phyloP scores from a whole-genome alignment of 163 green algal species.

The Volvox carteri region DNA sequence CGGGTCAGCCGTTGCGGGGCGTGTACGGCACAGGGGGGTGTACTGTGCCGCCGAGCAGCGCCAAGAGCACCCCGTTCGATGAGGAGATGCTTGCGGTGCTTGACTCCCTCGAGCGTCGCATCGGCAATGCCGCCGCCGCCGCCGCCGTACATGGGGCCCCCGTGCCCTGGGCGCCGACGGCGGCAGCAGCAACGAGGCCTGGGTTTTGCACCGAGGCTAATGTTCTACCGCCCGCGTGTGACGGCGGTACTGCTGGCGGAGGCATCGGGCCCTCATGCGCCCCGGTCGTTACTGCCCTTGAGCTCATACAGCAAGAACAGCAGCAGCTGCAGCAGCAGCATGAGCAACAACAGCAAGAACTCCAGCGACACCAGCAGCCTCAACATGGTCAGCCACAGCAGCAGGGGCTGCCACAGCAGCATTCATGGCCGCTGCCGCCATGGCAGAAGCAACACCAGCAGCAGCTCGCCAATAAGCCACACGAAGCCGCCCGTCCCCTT shows the following conservation, averaged over 20 bases:
- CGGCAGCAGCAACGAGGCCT: not conserved
- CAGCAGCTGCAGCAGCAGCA: slow-evolving; percentile 21
- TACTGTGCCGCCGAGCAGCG: slow-evolving; percentile 14
- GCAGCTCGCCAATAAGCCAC: not conserved
- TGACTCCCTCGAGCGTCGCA: slow-evolving; percentile 55
- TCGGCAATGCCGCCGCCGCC: not conserved
- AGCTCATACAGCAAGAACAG: slow-evolving; percentile 45
- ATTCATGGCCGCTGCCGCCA: not conserved
- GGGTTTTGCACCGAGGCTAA: not conserved
- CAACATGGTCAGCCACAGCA: slow-evolving; percentile 36
- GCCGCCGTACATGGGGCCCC: not conserved
- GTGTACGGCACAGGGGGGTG: not conserved
- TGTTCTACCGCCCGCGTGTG: no score
- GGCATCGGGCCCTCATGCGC: not conserved
- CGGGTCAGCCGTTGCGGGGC: not conserved
- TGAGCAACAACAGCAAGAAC: not conserved
- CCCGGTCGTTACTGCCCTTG: not conserved
- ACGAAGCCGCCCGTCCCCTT: not conserved
- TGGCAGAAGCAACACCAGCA: not conserved
- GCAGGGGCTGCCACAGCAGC: slow-evolving; percentile 8
- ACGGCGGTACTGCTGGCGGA: not conserved
- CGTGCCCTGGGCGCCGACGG: not conserved
- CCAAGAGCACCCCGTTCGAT: slow-evolving; percentile 37
- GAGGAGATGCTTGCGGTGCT: slow-evolving; percentile 56
- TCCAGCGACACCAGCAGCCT: not conserved